Evolutionary conservation across 495 filamentous ascomycete species (phyloP), one percentile per base, ranked within the genome.

Genomic region (Hypoxylon trugodes): DNA sequence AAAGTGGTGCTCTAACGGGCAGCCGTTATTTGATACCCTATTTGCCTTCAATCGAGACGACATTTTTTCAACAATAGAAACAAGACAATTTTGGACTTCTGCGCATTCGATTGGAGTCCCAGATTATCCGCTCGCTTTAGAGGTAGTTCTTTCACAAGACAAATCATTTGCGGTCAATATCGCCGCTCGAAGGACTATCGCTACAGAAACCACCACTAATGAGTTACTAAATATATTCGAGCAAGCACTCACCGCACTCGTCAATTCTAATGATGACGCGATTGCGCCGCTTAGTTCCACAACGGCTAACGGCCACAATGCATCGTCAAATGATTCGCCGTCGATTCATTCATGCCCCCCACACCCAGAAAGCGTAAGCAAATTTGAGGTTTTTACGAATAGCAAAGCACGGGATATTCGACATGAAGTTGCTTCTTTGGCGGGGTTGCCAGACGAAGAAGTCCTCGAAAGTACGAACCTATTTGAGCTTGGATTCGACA

Each of bases 81-180:
- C 63, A 32, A 57, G 50, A 4, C 63, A 72, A 1, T 65, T 90
- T 1, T 92, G 90, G 88, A 76, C 69, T 1, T 68, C 81, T 7
- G 25, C 85, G 6, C 81, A 85, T 15, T 78, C 78, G 0, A 72
- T 74, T 6, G 73, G 68, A 2, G 69, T 72, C 7, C 79, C 86
- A 12, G 87, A 90, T 65, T 96, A 93, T 66, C 86, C 90, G 0
- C 72, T 93, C 18, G 88, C 92, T 0, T 76, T 96, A 64, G 92
- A 96, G 55, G 81, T 87, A 10, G 83, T 84, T 15, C 76, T 89
- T 50, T 71, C 59, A 3, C 47, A 59, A 6, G 75, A 81, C 50
- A 70, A 74, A 10, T 69, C 61, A 9, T 60, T 93, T 1, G 76
- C 56, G 1, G 49, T 87, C 10, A 84, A 82, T 1, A 69, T 90